Percentiles rank a stretch among this genome's conserved stretches.
Conservation (phyloP, 192 early-diverging fungal species). For the Chytriomyces confervae region DNA sequence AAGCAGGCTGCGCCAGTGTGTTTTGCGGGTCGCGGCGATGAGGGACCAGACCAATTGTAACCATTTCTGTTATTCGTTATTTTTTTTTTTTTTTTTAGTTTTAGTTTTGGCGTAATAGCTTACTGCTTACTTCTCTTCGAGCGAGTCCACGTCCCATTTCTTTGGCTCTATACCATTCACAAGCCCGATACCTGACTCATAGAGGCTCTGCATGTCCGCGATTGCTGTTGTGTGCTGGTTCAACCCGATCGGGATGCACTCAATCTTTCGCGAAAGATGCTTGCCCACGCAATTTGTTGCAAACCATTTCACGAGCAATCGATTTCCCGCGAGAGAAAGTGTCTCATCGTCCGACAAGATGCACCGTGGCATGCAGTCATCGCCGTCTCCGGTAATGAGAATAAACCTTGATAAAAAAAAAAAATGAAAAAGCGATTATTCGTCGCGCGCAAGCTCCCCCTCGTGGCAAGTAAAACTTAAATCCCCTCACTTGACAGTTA, state of each 20-base stretch:
- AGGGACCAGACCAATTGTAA: no score
- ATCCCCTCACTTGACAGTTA: no score
- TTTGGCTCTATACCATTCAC: background rate
- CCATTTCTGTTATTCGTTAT: no score
- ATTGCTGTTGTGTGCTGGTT: background rate
- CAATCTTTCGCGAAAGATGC: background rate
- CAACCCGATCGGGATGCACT: slow-evolving; percentile 7
- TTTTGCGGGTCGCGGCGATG: no score
- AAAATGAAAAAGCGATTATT: no score
- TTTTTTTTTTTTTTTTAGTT: no score
- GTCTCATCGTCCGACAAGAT: background rate
- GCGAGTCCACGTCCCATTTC: background rate
- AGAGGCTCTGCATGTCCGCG: background rate
- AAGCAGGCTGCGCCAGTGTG: no score
- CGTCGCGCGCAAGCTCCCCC: no score
- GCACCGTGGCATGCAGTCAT: background rate
- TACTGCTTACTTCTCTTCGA: background rate
- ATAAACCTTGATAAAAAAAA: background rate
- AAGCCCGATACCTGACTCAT: background rate
- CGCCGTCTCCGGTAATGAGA: slow-evolving; percentile 7
- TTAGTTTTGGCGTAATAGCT: no score
- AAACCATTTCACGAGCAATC: background rate
- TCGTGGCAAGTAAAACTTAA: no score
- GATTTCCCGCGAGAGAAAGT: background rate
- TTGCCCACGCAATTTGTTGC: background rate